Evolutionary conservation across 768 basidiomycete species (phyloP).

Genomic region (Auricularia sp.): DNA sequence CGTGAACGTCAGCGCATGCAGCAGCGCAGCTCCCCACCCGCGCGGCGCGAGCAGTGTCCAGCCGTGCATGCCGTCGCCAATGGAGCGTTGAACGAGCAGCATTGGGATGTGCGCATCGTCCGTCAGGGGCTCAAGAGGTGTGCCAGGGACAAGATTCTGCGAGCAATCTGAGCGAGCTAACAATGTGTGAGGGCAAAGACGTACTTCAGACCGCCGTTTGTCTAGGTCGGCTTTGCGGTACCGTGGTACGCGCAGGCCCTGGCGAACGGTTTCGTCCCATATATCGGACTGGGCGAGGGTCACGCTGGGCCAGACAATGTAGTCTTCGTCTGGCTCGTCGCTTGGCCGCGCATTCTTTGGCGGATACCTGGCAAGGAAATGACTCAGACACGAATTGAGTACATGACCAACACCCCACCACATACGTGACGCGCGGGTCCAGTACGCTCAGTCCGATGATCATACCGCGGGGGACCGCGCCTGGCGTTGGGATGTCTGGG

Average conservation of each 20-base stretch:
- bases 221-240: constrained; percentile 84
- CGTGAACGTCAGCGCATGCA: constrained; percentile 69
- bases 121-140: constrained; percentile 47
- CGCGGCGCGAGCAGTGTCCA: constrained; percentile 81
- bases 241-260: constrained; percentile 44
- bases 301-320: constrained; percentile 42
- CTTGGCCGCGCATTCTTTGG: constrained; percentile 57
- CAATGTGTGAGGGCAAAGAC: constrained; percentile 5
- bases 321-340: constrained; percentile 14
- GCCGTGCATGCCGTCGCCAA: constrained; percentile 61
- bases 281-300: constrained; percentile 55
- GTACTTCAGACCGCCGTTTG: constrained; percentile 63
- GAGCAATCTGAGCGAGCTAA: not conserved
- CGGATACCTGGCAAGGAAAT: constrained; percentile 53
- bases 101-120: constrained; percentile 80
- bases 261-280: constrained; percentile 56
- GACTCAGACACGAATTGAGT: too few species aligned
- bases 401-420: not conserved
- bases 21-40: constrained; percentile 89
- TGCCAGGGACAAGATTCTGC: constrained; percentile 73
- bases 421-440: constrained; percentile 81
- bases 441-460: constrained; percentile 67
- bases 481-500: constrained; percentile 49
- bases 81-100: constrained; percentile 69
- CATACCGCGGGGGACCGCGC: constrained; percentile 61